These are phyloP conservation scores for Amaranthus cruentus DNA, from an alignment of 148 eudicot genomes.

Conservation along the genomic window DNA sequence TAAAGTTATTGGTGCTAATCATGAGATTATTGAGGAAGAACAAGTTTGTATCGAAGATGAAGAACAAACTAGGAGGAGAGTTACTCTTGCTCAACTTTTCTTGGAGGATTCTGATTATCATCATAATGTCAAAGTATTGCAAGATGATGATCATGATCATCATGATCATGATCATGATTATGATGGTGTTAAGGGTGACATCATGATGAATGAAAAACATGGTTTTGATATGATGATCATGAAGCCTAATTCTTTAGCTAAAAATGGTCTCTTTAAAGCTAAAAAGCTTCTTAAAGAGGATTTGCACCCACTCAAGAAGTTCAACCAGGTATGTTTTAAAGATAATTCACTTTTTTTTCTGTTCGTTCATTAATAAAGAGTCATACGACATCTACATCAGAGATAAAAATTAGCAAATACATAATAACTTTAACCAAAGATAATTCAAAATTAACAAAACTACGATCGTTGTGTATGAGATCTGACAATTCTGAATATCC, in stretches of 20 bases:
- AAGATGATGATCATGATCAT: not conserved
- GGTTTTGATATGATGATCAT: not conserved
- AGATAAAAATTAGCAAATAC: too few relatives aligned
- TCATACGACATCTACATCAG: too few relatives aligned
- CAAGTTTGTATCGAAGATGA: constrained; percentile 12
- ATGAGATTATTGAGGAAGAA: constrained; percentile 15
- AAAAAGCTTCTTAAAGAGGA: constrained; percentile 43
- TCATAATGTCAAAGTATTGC: not conserved
- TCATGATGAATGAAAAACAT: not conserved
- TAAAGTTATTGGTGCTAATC: constrained; percentile 7
- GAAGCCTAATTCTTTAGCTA: constrained; percentile 20
- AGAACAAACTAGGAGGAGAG: constrained; percentile 32
- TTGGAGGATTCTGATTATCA: constrained; percentile 35
- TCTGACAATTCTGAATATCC: too few relatives aligned
- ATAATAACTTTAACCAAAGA: too few relatives aligned
- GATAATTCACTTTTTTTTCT: not conserved
- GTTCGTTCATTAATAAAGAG: too few relatives aligned
- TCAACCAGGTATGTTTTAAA: constrained; percentile 42
- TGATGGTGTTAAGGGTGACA: not conserved
- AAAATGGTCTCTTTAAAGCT: constrained; percentile 33
- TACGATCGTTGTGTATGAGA: too few relatives aligned
- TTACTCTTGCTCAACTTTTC: constrained; percentile 60
- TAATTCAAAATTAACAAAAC: too few relatives aligned
- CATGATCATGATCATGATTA: not conserved
- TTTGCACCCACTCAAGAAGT: constrained; percentile 43